Evolutionary conservation across 2,329 filamentous ascomycete genomes (phyloP), one percentile per base, ranked within the genome.

Genomic region (Herpotrichia juniperi): DNA sequence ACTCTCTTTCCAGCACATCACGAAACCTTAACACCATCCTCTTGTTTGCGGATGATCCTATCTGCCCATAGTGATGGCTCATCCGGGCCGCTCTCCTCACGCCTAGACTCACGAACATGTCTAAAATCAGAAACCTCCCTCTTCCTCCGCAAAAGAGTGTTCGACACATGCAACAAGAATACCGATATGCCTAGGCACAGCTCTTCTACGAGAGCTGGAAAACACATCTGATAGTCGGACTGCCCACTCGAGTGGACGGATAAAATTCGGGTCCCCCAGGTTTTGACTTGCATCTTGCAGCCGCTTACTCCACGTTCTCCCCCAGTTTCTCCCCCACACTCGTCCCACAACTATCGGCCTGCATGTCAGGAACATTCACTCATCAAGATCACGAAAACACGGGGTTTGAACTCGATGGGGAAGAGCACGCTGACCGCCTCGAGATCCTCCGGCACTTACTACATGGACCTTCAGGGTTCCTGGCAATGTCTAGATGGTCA

Each of bases 401-500:
- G 48, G 42, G 46, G 42, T 46, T 21, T 22, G 32, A 31, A 17
- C 48, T 32, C 3, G n/a, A 24, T 50, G 16, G 11, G 47, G 47
- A 50, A 37, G 4, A 35, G 22, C 11, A 34, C 16, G 28, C 34
- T 32, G 19, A 45, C 28, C 28, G 28, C 11, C 11, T 10, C 28
- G 17, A 34, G 2, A 4, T 14, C 21, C 17, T 37, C 21, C 25
- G 30, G 24, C 32, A 35, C 42, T 44, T 46, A 35, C 5, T n/a
- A 14, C n/a, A 17, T 8, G 7, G n/a, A 30, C 19, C 28, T n/a
- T 2, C 8, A 8, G n/a, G 19, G 34, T 8, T 9, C 14, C 17
- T 8, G 42, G 42, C 17, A 22, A 34, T 10, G 22, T 31, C 14
- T 14, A 31, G 4, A 34, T 3, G 19, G 42, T 45, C 42, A 45